Conservation (phyloP, 1,284 basidiomycete species). For the Rhodotorula sp. region DNA sequence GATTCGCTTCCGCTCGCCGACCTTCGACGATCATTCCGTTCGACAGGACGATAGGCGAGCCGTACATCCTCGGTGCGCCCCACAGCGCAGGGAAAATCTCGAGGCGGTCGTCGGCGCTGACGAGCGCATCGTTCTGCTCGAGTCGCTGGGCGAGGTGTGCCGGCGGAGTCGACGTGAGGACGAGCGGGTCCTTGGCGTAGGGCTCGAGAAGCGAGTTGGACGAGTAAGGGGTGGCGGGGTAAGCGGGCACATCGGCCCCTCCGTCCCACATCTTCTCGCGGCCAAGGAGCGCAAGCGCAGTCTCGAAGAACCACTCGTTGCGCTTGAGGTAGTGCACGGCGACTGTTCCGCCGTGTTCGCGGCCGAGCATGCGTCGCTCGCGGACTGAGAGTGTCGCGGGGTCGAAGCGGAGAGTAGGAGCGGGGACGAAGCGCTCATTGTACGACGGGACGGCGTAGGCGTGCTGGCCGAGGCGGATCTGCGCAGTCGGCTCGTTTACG, state of each 20-base stretch:
- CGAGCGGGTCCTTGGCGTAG: conserved; percentile 11
- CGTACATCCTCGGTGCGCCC: conserved; percentile 45
- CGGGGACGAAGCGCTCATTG: conserved; percentile 34
- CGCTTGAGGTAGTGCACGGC: conserved; percentile 97
- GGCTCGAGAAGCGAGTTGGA: conserved; percentile 10
- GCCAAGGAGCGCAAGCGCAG: conserved; percentile 80
- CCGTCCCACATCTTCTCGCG: conserved; percentile 59
- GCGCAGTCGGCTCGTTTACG: conserved; percentile 35
- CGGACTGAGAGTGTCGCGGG: conserved; percentile 30
- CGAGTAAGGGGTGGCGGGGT: conserved; percentile 26
- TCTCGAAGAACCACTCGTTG: conserved; percentile 93
- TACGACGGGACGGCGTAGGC: conserved; percentile 35
- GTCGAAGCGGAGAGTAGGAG: conserved; percentile 43
- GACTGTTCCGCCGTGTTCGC: conserved; percentile 72
- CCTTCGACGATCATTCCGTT: conserved; percentile 44
- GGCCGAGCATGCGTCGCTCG: conserved; percentile 37
- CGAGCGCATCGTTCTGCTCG: neutral
- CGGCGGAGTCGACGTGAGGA: conserved; percentile 18
- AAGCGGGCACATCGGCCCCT: conserved; percentile 35
- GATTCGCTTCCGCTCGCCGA: conserved; percentile 21
- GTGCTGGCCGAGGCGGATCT: conserved; percentile 34
- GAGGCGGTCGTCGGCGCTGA: neutral
- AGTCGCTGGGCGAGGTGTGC: neutral
- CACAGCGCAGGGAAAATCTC: conserved; percentile 32
- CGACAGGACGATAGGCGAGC: conserved; percentile 43